Percentiles rank a stretch among this genome's conserved stretches.
Evolutionary conservation across 768 basidiomycete genomes (phyloP).

Genomic region (Suillus decipiens): DNA sequence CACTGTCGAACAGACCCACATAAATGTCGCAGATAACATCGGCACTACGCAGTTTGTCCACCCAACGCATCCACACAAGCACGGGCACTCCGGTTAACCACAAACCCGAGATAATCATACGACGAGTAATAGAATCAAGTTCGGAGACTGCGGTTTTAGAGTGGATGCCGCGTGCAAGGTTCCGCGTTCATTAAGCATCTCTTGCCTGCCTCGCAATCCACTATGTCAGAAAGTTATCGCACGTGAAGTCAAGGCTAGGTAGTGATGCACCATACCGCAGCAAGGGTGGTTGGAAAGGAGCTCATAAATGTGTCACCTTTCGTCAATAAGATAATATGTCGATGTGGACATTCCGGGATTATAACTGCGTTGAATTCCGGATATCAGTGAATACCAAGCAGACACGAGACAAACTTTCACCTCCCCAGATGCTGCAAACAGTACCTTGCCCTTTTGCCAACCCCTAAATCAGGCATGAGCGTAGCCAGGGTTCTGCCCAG

Average conservation of each 20-base stretch:
- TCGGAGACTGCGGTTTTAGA: constrained; percentile 89
- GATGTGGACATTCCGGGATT: constrained; percentile 95
- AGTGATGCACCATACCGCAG: constrained; percentile 84
- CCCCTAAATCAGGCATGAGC: constrained; percentile 81
- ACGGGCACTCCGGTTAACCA: constrained; percentile 91
- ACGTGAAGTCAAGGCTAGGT: constrained; percentile 81
- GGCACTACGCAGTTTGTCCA: constrained; percentile 88
- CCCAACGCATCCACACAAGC: constrained; percentile 82
- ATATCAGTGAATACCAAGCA: constrained; percentile 98
- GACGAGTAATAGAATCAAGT: constrained; percentile 82
- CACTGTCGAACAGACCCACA: constrained; percentile 55
- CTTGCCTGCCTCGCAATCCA: constrained; percentile 90
- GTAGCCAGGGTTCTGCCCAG: constrained; percentile 78
- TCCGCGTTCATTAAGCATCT: constrained; percentile 65
- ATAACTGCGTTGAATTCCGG: constrained; percentile 87
- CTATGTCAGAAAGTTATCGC: constrained; percentile 89
- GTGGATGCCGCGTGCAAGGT: constrained; percentile 87
- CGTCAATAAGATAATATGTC: constrained; percentile 88
- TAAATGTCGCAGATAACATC: constrained; percentile 83
- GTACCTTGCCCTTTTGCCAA: constrained; percentile 67
- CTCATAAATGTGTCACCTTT: constrained; percentile 99
- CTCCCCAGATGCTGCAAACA: constrained; percentile 97
- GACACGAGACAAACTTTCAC: constrained; percentile 63
- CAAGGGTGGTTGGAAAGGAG: constrained; percentile 88
- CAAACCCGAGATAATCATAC: constrained; percentile 97